Evolutionary conservation across 2,329 filamentous ascomycete genomes (phyloP).

Genomic region (Aspergillus flavus): DNA sequence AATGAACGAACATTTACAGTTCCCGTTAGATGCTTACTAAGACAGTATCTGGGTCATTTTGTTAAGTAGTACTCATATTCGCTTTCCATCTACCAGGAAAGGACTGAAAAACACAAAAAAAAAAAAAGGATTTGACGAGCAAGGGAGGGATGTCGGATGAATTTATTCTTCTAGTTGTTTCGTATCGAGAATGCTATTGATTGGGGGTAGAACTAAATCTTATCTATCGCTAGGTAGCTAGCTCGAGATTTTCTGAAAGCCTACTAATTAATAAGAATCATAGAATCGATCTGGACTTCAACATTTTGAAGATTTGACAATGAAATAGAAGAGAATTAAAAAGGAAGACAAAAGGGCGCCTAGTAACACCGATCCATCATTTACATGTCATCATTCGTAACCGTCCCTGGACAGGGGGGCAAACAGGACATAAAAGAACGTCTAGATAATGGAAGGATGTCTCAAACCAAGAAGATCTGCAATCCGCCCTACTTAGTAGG

Average conservation of each 20-base stretch:
- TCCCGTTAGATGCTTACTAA: background rate
- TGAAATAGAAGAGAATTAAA: background rate
- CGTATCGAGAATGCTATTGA: background rate
- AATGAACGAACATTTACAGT: background rate
- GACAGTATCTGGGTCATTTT: background rate
- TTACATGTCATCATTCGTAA: slow-evolving; percentile 27
- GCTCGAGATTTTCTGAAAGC: background rate
- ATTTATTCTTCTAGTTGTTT: background rate
- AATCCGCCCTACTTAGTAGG: background rate
- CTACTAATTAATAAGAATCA: background rate
- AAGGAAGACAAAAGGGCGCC: background rate
- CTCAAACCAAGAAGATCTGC: background rate
- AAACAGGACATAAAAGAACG: background rate
- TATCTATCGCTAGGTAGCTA: background rate
- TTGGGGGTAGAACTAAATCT: background rate
- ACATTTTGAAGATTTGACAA: background rate
- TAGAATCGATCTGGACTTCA: background rate
- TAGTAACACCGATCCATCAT: slow-evolving; percentile 2
- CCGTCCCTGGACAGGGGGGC: background rate
- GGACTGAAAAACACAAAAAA: too few relatives aligned
- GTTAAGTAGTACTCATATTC: too few relatives aligned
- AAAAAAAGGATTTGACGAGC: background rate
- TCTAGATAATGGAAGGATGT: slow-evolving; percentile 17
- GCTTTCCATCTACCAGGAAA: too few relatives aligned
- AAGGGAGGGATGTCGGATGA: background rate